Conservation (phyloP, 2,329 filamentous ascomycete genomes). For the Calonectria henricotiae region DNA sequence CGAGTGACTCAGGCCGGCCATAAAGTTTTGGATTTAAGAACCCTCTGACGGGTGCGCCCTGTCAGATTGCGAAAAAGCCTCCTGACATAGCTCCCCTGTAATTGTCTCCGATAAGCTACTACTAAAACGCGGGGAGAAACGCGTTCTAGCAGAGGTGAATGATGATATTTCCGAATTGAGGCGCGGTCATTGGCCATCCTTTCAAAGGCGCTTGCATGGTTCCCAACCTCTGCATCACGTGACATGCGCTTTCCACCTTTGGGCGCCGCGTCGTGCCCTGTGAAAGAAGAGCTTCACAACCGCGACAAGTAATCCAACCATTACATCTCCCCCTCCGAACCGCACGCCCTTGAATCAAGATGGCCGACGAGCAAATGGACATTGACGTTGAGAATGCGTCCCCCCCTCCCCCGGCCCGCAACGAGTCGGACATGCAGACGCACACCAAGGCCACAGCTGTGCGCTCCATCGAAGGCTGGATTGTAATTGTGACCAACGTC, state of each 20-base stretch:
- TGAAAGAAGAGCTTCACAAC: constrained; percentile 30
- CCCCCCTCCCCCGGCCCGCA: constrained; percentile 62
- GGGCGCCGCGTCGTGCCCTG: constrained; percentile 25
- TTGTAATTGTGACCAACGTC: constrained; percentile 88
- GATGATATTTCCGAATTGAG: constrained; percentile 16
- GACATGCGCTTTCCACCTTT: constrained; percentile 23
- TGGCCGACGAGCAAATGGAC: constrained; percentile 75
- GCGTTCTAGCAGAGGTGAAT: not conserved
- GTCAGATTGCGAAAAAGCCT: constrained; percentile 8
- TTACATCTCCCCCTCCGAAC: not conserved
- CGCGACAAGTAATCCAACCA: constrained; percentile 15
- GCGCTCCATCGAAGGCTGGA: constrained; percentile 92
- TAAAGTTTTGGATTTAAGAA: constrained; percentile 20
- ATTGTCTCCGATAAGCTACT: constrained; percentile 2
- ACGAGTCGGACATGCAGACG: constrained; percentile 79
- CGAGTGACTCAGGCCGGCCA: constrained; percentile 48
- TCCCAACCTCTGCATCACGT: constrained; percentile 29
- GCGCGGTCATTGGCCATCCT: constrained; percentile 5
- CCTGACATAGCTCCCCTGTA: constrained; percentile 1
- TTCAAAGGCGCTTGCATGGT: not conserved
- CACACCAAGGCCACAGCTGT: constrained; percentile 84
- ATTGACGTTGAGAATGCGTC: constrained; percentile 64
- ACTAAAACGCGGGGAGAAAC: not conserved
- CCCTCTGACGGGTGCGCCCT: constrained; percentile 3
- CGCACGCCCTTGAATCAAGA: constrained; percentile 47